Conservation (phyloP, 1,284 basidiomycete species). For the Rhodotorula sp. region DNA sequence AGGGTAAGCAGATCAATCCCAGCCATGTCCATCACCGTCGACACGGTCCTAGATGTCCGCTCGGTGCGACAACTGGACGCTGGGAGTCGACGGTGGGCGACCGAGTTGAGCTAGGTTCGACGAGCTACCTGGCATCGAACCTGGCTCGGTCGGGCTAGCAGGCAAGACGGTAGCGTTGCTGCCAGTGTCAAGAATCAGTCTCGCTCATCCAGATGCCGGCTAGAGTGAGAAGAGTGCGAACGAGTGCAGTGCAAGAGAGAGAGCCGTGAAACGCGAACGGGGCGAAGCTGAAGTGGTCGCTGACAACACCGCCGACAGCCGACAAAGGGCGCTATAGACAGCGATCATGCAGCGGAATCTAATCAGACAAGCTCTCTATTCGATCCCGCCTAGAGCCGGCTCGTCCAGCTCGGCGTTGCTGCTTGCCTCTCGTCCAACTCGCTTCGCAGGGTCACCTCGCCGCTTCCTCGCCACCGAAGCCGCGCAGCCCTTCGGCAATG, state of each 20-base stretch:
- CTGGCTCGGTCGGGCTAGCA: too few species aligned
- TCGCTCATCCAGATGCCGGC: too few species aligned
- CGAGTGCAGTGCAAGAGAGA: neutral
- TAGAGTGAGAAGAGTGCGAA: neutral
- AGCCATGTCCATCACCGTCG: too few species aligned
- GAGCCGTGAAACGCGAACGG: neutral
- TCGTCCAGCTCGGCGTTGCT: conserved; percentile 1
- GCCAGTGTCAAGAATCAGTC: too few species aligned
- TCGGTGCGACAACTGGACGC: too few species aligned
- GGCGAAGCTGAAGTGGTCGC: neutral
- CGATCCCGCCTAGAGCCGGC: conserved; percentile 17
- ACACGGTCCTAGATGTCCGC: too few species aligned
- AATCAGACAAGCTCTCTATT: conserved; percentile 15
- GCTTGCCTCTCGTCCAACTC: neutral
- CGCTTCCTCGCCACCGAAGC: conserved; percentile 5
- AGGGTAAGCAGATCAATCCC: too few species aligned
- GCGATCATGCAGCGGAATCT: conserved; percentile 15
- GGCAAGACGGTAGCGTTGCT: too few species aligned
- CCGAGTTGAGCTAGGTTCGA: too few species aligned
- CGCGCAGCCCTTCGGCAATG: neutral
- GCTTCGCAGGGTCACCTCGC: neutral
- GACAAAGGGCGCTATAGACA: too few species aligned
- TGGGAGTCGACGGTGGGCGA: too few species aligned
- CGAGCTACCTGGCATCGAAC: too few species aligned
- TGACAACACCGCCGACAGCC: neutral